phyloP scores from a whole-genome alignment of 192 early-diverging fungal species.

The Backusella australiensis region DNA sequence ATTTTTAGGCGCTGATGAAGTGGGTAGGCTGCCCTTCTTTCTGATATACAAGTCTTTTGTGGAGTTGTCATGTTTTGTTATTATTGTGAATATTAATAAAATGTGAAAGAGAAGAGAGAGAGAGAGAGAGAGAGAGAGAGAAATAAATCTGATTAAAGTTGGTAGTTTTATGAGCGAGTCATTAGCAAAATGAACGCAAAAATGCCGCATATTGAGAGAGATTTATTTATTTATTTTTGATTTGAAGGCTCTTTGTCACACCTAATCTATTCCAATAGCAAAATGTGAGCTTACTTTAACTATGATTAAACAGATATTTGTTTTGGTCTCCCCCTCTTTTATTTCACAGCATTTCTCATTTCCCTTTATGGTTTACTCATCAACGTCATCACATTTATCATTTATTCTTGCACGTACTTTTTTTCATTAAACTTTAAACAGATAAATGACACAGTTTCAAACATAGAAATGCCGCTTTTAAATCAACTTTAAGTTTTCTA shows the following conservation, averaged over 20 bases:
- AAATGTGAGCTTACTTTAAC: neutral
- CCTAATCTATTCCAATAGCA: slow-evolving; percentile 6
- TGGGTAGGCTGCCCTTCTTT: slow-evolving; percentile 32
- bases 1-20: slow-evolving; percentile 30
- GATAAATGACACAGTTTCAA: neutral
- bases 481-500: neutral
- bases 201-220: slow-evolving; percentile 6
- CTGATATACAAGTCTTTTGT: slow-evolving; percentile 23
- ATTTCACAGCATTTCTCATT: neutral
- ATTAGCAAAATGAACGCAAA: slow-evolving; percentile 4
- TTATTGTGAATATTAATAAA: neutral
- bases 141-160: neutral
- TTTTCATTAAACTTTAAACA: neutral
- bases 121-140: neutral
- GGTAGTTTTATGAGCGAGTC: neutral
- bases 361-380: neutral
- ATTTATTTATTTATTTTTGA: neutral
- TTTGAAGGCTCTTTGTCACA: neutral
- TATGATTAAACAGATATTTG: neutral
- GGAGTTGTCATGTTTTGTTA: neutral
- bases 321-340: neutral
- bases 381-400: neutral
- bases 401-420: neutral
- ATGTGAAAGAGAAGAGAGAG: neutral
- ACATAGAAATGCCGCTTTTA: neutral